These are phyloP conservation scores for Moricandia arvensis DNA, from an alignment of 345 rosid genomes.

Conservation along the genomic window DNA sequence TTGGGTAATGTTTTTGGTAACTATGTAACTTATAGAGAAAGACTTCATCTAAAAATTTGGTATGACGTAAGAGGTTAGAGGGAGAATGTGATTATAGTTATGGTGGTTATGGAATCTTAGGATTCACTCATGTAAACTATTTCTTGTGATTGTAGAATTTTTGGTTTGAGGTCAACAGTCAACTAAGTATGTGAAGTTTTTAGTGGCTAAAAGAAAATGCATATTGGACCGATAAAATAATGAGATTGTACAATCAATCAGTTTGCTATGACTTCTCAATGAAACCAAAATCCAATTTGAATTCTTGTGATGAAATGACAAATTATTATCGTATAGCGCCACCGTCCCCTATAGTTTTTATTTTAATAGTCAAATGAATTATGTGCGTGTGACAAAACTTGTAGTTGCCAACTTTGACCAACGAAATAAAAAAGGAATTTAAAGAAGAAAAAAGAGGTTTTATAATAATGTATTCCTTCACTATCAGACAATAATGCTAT, in stretches of 20 bases:
- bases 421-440: not conserved
- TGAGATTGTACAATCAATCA: not conserved
- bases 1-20: slow-evolving; percentile 14
- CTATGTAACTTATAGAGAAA: slow-evolving; percentile 6
- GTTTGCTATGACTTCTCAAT: not conserved
- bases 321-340: not conserved
- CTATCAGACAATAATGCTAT: slow-evolving; percentile 19
- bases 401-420: slow-evolving; percentile 34
- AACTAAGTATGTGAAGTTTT: not conserved
- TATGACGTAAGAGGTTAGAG: not conserved
- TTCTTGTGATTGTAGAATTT: slow-evolving; percentile 30
- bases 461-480: not conserved
- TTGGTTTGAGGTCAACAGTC: not conserved
- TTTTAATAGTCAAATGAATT: slow-evolving; percentile 24
- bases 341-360: not conserved
- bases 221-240: not conserved
- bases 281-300: slow-evolving; percentile 27
- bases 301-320: slow-evolving; percentile 4
- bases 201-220: not conserved
- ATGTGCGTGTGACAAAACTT: not conserved
- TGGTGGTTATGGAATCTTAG: slow-evolving; percentile 1
- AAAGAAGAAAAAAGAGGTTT: not conserved
- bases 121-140: slow-evolving; percentile 23
- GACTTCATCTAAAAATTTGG: not conserved
- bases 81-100: slow-evolving; percentile 3